Conservation (phyloP, 441 rosid species). For the Pelargonium exstipulatum region DNA sequence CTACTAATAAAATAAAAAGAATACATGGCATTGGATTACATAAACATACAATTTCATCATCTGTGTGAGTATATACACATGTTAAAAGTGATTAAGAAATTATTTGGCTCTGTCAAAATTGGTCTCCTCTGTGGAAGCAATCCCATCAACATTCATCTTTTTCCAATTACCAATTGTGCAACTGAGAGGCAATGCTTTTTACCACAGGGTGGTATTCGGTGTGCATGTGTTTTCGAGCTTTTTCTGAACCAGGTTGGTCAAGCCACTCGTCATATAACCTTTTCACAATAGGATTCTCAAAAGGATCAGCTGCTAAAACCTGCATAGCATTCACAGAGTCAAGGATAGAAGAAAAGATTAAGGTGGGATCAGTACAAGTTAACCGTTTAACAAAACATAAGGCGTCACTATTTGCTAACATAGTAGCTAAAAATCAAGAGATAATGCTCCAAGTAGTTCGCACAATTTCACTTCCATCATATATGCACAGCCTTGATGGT, state of each 20-base stretch:
- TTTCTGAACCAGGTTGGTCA: conserved; percentile 68
- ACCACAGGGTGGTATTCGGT: conserved; percentile 77
- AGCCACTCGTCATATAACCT: conserved; percentile 76
- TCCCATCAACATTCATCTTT: conserved; percentile 16
- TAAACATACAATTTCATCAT: no score
- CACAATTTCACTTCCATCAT: no score
- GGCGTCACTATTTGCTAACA: not conserved
- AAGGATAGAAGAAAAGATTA: not conserved
- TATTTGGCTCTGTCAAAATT: conserved; percentile 31
- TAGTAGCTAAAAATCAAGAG: not conserved
- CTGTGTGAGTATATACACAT: no score
- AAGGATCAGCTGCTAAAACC: conserved; percentile 66
- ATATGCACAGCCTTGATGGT: not conserved
- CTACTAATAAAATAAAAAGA: no score
- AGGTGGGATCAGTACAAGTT: not conserved
- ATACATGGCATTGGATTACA: no score
- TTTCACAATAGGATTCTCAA: conserved; percentile 60
- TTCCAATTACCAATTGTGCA: conserved; percentile 61
- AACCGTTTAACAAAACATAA: not conserved
- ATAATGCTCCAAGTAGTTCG: not conserved
- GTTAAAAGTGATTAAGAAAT: conserved; percentile 1
- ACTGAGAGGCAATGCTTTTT: conserved; percentile 62
- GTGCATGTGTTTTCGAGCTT: conserved; percentile 61
- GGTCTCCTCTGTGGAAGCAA: conserved; percentile 17
- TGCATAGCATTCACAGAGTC: conserved; percentile 18